These are phyloP conservation scores for Xerocomus potaroensis DNA, from an alignment of 768 basidiomycete species.

Conservation along the genomic window DNA sequence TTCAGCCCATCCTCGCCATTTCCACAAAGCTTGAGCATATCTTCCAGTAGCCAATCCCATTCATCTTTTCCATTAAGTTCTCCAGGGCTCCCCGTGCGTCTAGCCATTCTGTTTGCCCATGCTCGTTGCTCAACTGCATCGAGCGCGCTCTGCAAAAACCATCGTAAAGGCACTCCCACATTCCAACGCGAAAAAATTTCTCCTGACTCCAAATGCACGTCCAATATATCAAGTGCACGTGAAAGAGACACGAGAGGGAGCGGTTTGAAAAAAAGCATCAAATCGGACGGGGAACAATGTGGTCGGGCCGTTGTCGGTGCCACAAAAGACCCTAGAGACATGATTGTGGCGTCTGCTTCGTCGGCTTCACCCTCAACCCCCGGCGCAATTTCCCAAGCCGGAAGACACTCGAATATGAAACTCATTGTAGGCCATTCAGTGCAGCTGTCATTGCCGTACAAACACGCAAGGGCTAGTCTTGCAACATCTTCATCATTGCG, in stretches of 20 bases:
- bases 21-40: constrained; percentile 80
- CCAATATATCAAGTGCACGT: constrained; percentile 81
- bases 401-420: constrained; percentile 91
- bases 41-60: constrained; percentile 85
- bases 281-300: constrained; percentile 57
- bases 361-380: constrained; percentile 65
- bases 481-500: constrained; percentile 80
- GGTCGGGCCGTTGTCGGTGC: constrained; percentile 63
- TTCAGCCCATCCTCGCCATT: constrained; percentile 57
- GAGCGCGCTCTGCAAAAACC: constrained; percentile 79
- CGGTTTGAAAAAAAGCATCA: constrained; percentile 79
- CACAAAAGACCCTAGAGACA: constrained; percentile 76
- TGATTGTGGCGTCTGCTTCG: constrained; percentile 75
- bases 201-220: constrained; percentile 90
- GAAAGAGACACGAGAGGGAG: constrained; percentile 73
- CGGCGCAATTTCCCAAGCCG: constrained; percentile 71
- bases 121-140: constrained; percentile 68
- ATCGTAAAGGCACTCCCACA: constrained; percentile 77
- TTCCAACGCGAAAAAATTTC: constrained; percentile 90
- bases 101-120: constrained; percentile 84
- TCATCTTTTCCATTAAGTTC: constrained; percentile 60
- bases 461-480: constrained; percentile 77
- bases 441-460: constrained; percentile 77
- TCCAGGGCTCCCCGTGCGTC: constrained; percentile 56
- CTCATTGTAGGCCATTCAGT: constrained; percentile 84